These are phyloP conservation scores for Fraxinus nigra DNA, from an alignment of 305 asterid genomes.

Conservation along the genomic window DNA sequence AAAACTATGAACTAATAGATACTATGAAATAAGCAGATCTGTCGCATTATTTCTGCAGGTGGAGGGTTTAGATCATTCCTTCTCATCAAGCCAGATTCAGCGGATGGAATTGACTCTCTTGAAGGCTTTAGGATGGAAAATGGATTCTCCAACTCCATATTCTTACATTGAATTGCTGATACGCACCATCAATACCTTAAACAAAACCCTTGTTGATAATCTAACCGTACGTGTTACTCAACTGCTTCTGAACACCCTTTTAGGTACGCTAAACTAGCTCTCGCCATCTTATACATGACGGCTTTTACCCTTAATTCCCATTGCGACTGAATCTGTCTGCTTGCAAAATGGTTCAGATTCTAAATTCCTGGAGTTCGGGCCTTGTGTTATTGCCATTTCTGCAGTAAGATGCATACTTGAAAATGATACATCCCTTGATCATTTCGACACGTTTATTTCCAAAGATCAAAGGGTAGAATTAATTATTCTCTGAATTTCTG, in stretches of 20 bases:
- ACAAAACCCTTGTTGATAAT: slow-evolving; percentile 29
- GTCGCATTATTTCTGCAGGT: slow-evolving; percentile 23
- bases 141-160: slow-evolving; percentile 50
- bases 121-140: slow-evolving; percentile 53
- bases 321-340: background rate
- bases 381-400: slow-evolving; percentile 43
- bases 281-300: background rate
- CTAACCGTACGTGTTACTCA: slow-evolving; percentile 27
- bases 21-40: background rate
- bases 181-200: slow-evolving; percentile 12
- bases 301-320: background rate
- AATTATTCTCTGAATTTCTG: background rate
- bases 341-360: slow-evolving; percentile 36
- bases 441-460: slow-evolving; percentile 38
- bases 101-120: slow-evolving; percentile 60
- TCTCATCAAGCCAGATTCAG: slow-evolving; percentile 36
- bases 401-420: slow-evolving; percentile 37
- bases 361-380: slow-evolving; percentile 47
- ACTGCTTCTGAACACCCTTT: slow-evolving; percentile 40
- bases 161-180: slow-evolving; percentile 43
- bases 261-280: slow-evolving; percentile 39
- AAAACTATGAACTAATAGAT: background rate
- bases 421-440: slow-evolving; percentile 21
- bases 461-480: slow-evolving; percentile 44
- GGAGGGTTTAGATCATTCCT: slow-evolving; percentile 42